Base-by-base conservation (phyloP, 2,329 filamentous ascomycete species). In the Pseudogymnoascus sp. region DNA sequence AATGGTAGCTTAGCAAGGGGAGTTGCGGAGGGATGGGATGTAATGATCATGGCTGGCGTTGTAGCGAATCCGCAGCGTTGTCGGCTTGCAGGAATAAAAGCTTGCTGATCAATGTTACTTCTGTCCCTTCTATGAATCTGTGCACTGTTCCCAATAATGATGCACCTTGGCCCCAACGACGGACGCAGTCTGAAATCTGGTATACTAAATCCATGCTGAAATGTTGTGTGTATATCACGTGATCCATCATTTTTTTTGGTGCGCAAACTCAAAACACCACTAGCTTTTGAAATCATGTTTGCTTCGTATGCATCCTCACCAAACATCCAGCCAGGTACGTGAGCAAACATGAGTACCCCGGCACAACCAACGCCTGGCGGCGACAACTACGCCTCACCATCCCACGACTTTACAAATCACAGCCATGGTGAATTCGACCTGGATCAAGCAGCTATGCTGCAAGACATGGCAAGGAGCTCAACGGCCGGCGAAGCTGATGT, bases 1-100 rank as follows among this genome's bases (percentile, higher is more conserved):
- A 83, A 83, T 75, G 70, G 64, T 62, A 65, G 62, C n/a, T 63
- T 61, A 33, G 50, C 26, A 56, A 56, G 14, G 7, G 26, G 26
- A 26, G 29, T 65, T 65, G 61, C 24, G 37, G 19, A 61, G 59
- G 59, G 59, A 61, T 61, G 33, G 59, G 59, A 26, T 61, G 59
- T 61, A 37, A 61, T 37, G 59, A 37, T 61, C 59, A 56, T 56
- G 50, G 50, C 50, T 56, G 50, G 50, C 50, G 50, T 56, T 56
- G 50, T 56, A 56, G 50, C 50, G 50, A 56, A 56, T 8, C 7
- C 50, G 50, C 50, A 31, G 50, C 50, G 26, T 56, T 56, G 50
- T 56, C 50, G 50, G 50, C 50, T 56, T 56, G 50, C 50, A 56
- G 50, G 50, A 56, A 56, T 56, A 56, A 56, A 56, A 56, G 50